Conservation (phyloP, 2,329 filamentous ascomycete species). For the Colletotrichum shisoi region DNA sequence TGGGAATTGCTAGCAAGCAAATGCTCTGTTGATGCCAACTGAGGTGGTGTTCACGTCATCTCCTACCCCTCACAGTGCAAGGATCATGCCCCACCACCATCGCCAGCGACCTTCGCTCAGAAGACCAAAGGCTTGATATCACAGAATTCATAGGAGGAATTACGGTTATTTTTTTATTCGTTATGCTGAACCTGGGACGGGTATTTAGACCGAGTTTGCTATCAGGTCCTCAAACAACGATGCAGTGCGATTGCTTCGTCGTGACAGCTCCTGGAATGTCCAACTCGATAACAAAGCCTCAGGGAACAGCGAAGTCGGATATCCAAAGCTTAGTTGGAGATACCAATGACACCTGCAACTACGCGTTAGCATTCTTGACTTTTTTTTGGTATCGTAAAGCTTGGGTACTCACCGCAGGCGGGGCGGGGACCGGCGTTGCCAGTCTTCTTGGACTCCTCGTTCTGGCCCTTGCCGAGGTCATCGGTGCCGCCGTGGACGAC, state of each 20-base stretch:
- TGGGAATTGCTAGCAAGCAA: background rate
- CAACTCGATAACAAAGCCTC: slow-evolving; percentile 16
- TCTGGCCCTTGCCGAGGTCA: slow-evolving; percentile 90
- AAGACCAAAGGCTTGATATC: background rate
- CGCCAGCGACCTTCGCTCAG: background rate
- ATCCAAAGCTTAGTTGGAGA: slow-evolving; percentile 68
- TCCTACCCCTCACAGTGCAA: slow-evolving; percentile 39
- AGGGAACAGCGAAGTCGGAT: slow-evolving; percentile 12
- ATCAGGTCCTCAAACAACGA: slow-evolving; percentile 20
- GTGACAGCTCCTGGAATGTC: background rate
- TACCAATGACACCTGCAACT: slow-evolving; percentile 80
- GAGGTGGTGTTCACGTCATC: slow-evolving; percentile 36
- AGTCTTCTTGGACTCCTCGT: slow-evolving; percentile 97
- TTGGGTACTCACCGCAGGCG: slow-evolving; percentile 79
- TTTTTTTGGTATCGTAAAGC: background rate
- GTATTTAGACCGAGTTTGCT: background rate
- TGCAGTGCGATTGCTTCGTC: background rate
- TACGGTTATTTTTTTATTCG: slow-evolving; percentile 1
- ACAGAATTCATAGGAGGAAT: background rate
- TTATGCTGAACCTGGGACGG: background rate
- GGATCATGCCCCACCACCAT: slow-evolving; percentile 14
- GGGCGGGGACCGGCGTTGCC: slow-evolving; percentile 93
- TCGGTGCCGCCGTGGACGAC: slow-evolving; percentile 96
- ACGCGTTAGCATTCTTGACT: background rate
- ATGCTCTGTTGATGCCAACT: background rate